These are phyloP conservation scores for Scheffersomyces titani DNA, from an alignment of 1,139 yeast species.

Conservation along the genomic window DNA sequence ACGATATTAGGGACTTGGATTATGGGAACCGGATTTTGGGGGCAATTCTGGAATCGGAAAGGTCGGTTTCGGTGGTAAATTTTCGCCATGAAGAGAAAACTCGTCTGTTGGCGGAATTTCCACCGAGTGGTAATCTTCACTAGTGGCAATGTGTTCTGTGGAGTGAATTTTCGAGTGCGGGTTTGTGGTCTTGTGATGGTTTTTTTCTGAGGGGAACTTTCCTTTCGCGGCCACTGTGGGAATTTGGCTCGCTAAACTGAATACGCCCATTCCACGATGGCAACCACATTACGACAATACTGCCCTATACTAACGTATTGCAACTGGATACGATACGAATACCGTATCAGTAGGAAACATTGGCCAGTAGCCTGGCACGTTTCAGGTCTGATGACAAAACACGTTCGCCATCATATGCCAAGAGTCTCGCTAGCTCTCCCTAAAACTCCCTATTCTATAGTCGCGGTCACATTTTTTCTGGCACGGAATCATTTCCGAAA, in stretches of 20 bases:
- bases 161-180: background rate
- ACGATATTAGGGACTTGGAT: background rate
- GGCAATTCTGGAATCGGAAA: background rate
- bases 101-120: background rate
- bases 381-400: background rate
- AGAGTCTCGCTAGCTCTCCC: background rate
- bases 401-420: background rate
- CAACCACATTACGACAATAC: background rate
- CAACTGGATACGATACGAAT: no score
- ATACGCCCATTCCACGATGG: background rate
- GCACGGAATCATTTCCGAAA: background rate
- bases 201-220: background rate
- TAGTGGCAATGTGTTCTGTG: background rate
- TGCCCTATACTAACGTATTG: no score
- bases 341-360: no score
- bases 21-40: background rate
- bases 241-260: background rate
- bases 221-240: background rate
- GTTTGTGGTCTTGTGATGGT: background rate
- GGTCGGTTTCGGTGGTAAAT: background rate
- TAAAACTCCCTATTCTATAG: background rate
- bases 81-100: background rate
- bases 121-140: no score
- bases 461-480: background rate
- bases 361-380: background rate